These are phyloP conservation scores for Triangularia setosa DNA, from an alignment of 2,329 filamentous ascomycete genomes.

Conservation along the genomic window DNA sequence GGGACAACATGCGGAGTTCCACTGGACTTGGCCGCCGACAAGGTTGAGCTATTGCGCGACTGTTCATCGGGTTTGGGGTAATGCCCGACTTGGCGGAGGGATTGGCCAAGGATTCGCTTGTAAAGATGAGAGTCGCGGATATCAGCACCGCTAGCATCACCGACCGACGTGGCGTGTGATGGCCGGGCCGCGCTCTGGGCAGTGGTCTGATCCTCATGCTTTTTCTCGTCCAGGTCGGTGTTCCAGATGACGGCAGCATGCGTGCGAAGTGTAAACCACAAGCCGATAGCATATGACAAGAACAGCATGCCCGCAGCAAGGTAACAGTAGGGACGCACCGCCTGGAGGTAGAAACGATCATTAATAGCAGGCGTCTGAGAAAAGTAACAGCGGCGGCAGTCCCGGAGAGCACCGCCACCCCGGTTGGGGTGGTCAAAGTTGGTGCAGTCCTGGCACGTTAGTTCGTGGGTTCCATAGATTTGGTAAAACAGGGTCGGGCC, in stretches of 20 bases:
- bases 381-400: slow-evolving; percentile 93
- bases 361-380: slow-evolving; percentile 79
- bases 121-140: slow-evolving; percentile 87
- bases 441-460: slow-evolving; percentile 71
- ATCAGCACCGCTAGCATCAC: slow-evolving; percentile 55
- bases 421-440: slow-evolving; percentile 40
- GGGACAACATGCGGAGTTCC: slow-evolving; percentile 72
- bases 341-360: slow-evolving; percentile 84
- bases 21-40: slow-evolving; percentile 35
- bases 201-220: slow-evolving; percentile 48
- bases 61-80: slow-evolving; percentile 48
- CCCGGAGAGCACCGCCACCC: slow-evolving; percentile 47
- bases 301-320: slow-evolving; percentile 82
- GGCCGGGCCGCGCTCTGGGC: slow-evolving; percentile 31
- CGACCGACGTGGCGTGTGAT: slow-evolving; percentile 34
- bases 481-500: slow-evolving; percentile 97
- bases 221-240: slow-evolving; percentile 74
- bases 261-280: slow-evolving; percentile 93
- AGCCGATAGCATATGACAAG: slow-evolving; percentile 85
- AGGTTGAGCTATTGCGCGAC: slow-evolving; percentile 37
- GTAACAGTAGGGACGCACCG: slow-evolving; percentile 91
- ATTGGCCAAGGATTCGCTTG: slow-evolving; percentile 88
- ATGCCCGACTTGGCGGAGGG: slow-evolving; percentile 77
- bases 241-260: slow-evolving; percentile 98
- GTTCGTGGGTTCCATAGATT: slow-evolving; percentile 95